Conservation (phyloP, 169 alveolate species). For the Theileria orientalis region DNA sequence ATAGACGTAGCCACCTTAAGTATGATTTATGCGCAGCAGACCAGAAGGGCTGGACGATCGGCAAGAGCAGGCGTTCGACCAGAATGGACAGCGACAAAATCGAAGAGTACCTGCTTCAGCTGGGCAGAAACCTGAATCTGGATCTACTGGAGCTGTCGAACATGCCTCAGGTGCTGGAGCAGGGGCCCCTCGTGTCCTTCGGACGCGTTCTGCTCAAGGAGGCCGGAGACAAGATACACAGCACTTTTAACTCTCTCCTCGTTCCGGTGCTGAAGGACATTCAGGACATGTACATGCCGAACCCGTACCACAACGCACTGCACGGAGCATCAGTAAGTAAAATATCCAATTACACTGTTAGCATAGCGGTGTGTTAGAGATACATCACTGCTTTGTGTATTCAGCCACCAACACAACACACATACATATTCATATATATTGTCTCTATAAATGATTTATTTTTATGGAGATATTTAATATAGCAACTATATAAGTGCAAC, state of each 20-base stretch:
- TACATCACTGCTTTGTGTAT: too few relatives aligned
- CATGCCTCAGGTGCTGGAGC: conserved; percentile 6
- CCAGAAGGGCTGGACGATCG: conserved; percentile 56
- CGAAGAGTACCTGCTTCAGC: conserved; percentile 24
- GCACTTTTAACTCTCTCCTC: conserved; percentile 23
- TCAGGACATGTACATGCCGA: conserved; percentile 72
- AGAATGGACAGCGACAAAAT: conserved; percentile 2
- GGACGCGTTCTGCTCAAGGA: conserved; percentile 32
- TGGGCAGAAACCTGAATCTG: conserved; percentile 58
- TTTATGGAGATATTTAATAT: too few relatives aligned
- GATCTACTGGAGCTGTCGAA: conserved; percentile 55
- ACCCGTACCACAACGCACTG: conserved; percentile 78
- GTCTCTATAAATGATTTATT: too few relatives aligned
- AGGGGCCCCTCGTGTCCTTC: conserved; percentile 48
- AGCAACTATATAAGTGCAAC: too few relatives aligned
- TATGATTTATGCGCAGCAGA: too few relatives aligned
- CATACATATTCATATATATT: neutral
- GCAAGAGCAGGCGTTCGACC: conserved; percentile 27
- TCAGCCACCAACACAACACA: too few relatives aligned
- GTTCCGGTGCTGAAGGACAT: conserved; percentile 28
- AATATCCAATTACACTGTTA: neutral
- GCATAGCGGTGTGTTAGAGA: neutral
- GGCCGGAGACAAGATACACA: conserved; percentile 45
- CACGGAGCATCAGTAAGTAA: conserved; percentile 70
- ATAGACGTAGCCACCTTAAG: too few relatives aligned